Evolutionary conservation across 441 rosid species (phyloP).

Genomic region (Breynia disticha): DNA sequence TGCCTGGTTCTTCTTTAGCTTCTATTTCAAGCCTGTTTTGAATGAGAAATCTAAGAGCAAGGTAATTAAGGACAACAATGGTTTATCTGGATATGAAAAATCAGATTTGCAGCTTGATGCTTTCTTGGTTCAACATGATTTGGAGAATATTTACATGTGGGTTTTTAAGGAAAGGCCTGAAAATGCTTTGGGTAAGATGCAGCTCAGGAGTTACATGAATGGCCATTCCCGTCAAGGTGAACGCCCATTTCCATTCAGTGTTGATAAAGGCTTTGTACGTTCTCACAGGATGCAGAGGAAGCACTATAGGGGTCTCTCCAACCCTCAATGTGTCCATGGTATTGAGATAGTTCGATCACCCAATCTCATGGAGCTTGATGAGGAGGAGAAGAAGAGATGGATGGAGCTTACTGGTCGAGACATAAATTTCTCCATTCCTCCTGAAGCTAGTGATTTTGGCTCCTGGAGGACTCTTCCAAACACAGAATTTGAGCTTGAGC

Average conservation of each 20-base stretch:
- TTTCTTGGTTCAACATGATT: slow-evolving; percentile 85
- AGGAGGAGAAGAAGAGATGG: slow-evolving; percentile 72
- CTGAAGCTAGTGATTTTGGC: slow-evolving; percentile 72
- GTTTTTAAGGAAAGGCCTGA: slow-evolving; percentile 83
- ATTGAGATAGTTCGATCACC: slow-evolving; percentile 64
- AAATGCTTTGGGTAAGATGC: slow-evolving; percentile 89
- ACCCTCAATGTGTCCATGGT: slow-evolving; percentile 89
- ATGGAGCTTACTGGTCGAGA: slow-evolving; percentile 75
- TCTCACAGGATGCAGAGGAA: slow-evolving; percentile 95
- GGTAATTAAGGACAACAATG: slow-evolving; percentile 49
- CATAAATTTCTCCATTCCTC: slow-evolving; percentile 47
- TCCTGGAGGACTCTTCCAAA: slow-evolving; percentile 74
- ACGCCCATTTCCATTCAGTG: slow-evolving; percentile 76
- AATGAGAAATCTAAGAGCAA: slow-evolving; percentile 69
- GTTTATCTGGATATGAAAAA: slow-evolving; percentile 72
- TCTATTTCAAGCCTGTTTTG: slow-evolving; percentile 76
- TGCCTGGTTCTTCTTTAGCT: slow-evolving; percentile 86
- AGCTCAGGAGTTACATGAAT: slow-evolving; percentile 81
- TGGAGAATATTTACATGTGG: slow-evolving; percentile 98
- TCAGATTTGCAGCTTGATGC: slow-evolving; percentile 71
- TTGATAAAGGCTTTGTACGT: slow-evolving; percentile 76
- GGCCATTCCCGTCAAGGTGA: slow-evolving; percentile 90
- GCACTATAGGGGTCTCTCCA: slow-evolving; percentile 89
- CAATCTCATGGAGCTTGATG: slow-evolving; percentile 48
- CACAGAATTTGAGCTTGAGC: slow-evolving; percentile 63